Base-by-base conservation (phyloP, 495 filamentous ascomycete species). In the Neurospora sp. region DNA sequence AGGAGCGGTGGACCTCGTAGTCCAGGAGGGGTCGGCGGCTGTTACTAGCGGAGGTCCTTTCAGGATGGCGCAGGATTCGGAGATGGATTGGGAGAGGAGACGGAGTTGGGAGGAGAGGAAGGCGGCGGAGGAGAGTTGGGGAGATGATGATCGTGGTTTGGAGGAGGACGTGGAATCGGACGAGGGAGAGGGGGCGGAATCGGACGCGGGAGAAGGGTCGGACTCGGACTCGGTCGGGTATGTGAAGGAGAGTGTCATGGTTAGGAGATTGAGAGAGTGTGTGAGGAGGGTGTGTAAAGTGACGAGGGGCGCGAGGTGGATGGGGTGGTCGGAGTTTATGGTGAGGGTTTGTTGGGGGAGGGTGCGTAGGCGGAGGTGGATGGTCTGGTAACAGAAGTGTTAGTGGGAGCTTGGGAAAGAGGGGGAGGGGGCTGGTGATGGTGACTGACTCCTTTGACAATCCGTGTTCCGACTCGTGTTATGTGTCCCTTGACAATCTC, bases 401-500 rank as follows among this genome's bases (percentile, higher is more conserved):
- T n/a, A 70, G 17, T 42, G 17, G 42, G 5, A 28, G 34, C 2
- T 13, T 10, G 28, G 24, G 13, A 5, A 15, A 7, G 11, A 17
- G 19, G 15, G 24, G 39, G 6, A 42, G 59, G 39, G 11, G 59
- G 4, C 11, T 71, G 24, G 48, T 17, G 45, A 69, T 10, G 40
- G 43, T 77, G 75, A 88, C 88, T 76, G 84, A 92, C 92, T 39
- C 91, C 92, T 75, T 93, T 93, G 40, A 93, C 89, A 39, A 97
- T 88, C 43, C 89, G 86, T 13, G 90, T 90, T 8, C 93, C 93
- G 13, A 93, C 87, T 34, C 93, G 88, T 1, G 94, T 98, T 70
- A 98, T 88, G 80, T 92, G 91, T 5, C 96, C 96, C 80, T 99
- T 99, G 40, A 98, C 90, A 74, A 87, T 89, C 84, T 99, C 96